A percentile compares a stretch with the other conserved stretches of the same genome.
These are phyloP conservation scores for Podaxis sp. DNA, from an alignment of 768 basidiomycete species.

Conservation along the genomic window DNA sequence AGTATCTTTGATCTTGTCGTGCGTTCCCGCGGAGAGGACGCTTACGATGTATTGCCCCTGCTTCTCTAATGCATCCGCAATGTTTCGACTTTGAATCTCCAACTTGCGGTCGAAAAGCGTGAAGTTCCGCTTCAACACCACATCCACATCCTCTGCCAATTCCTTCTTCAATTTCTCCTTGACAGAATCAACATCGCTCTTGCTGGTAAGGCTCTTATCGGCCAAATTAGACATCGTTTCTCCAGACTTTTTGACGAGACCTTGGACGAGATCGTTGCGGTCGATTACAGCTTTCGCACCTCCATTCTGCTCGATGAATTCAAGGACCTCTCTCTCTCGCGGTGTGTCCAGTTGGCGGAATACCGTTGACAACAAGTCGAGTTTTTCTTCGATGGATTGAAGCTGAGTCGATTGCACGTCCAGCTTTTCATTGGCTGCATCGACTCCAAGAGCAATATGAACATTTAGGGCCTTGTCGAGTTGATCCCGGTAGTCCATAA, in stretches of 20 bases:
- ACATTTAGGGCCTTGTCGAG: constrained; percentile 37
- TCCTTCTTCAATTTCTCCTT: constrained; percentile 34
- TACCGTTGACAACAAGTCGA: constrained; percentile 32
- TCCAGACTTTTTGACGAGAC: constrained; percentile 31
- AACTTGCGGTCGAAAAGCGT: constrained; percentile 46
- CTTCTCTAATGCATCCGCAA: constrained; percentile 13
- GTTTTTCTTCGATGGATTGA: constrained; percentile 27
- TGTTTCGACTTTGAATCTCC: constrained; percentile 38
- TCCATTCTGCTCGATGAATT: constrained; percentile 40
- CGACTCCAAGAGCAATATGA: constrained; percentile 37
- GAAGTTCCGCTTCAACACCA: constrained; percentile 37
- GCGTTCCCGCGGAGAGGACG: constrained; percentile 32
- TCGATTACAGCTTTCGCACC: constrained; percentile 34
- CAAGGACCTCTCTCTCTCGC: constrained; percentile 36
- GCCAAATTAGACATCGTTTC: constrained; percentile 26
- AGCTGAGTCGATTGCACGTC: constrained; percentile 22
- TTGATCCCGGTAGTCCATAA: constrained; percentile 33
- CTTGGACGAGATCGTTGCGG: constrained; percentile 32
- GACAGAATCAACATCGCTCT: background rate
- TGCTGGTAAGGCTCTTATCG: constrained; percentile 15
- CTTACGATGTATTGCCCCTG: constrained; percentile 4
- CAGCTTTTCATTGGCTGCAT: constrained; percentile 33
- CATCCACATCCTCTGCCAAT: constrained; percentile 36
- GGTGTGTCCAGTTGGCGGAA: constrained; percentile 40
- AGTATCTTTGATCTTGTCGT: constrained; percentile 43